Percentiles rank a stretch among this genome's conserved stretches.
Evolutionary conservation across 2,329 filamentous ascomycete genomes (phyloP).

Genomic region (Ophiostoma tasmaniense): DNA sequence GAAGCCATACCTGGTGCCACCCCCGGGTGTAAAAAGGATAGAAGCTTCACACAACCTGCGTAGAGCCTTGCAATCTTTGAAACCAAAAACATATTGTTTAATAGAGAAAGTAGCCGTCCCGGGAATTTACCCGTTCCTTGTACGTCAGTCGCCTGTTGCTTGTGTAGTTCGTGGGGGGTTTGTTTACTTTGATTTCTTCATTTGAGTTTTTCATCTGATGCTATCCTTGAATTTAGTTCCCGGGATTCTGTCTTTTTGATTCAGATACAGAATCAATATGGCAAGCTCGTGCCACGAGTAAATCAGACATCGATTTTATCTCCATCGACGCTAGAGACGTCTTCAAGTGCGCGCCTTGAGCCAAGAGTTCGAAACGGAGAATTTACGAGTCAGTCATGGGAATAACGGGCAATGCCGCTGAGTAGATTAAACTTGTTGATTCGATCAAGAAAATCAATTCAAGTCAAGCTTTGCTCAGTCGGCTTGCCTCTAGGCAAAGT

Average conservation of each 20-base stretch:
- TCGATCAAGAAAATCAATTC: background rate
- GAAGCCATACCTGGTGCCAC: background rate
- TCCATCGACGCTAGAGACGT: background rate
- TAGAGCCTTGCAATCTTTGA: background rate
- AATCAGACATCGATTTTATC: background rate
- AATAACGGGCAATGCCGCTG: background rate
- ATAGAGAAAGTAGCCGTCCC: background rate
- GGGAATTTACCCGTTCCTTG: background rate
- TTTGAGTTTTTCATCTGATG: background rate
- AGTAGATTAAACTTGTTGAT: background rate
- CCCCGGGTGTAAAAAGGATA: background rate
- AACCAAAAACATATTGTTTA: background rate
- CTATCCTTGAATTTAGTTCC: background rate
- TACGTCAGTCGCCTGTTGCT: background rate
- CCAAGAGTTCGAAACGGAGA: background rate
- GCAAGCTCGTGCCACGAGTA: background rate
- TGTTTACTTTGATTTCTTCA: background rate
- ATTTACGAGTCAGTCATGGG: background rate
- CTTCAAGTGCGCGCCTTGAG: background rate
- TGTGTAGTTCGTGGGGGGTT: background rate
- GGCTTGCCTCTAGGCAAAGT: background rate
- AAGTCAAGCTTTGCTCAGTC: background rate
- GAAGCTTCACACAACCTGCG: background rate
- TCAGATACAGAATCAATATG: background rate
- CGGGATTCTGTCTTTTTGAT: no score